Conservation (phyloP, 306 rosid species). For the Acacia acuminata region DNA sequence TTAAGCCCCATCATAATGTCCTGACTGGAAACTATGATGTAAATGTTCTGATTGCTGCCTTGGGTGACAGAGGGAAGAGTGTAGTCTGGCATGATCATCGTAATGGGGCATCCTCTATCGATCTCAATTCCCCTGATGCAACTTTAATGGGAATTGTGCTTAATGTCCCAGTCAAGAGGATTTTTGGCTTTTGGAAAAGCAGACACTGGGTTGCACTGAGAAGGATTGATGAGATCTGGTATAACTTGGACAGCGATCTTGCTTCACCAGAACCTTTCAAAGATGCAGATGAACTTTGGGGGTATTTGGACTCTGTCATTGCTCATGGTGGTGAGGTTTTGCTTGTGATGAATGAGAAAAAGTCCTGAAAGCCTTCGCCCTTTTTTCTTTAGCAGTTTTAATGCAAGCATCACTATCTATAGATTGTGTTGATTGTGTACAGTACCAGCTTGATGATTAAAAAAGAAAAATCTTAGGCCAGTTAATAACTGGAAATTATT, state of each 20-base stretch:
- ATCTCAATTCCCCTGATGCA: conserved; percentile 62
- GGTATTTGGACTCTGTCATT: conserved; percentile 63
- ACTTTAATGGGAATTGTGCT: conserved; percentile 83
- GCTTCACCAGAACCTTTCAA: conserved; percentile 56
- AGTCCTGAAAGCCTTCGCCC: conserved; percentile 21
- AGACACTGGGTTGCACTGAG: conserved; percentile 88
- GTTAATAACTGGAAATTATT: conserved; percentile 5
- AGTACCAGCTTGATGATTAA: conserved; percentile 20
- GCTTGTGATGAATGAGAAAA: conserved; percentile 67
- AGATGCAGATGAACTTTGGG: conserved; percentile 49
- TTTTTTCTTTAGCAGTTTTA: not conserved
- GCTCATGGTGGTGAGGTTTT: conserved; percentile 72
- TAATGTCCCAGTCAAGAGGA: conserved; percentile 62
- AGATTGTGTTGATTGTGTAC: conserved; percentile 6
- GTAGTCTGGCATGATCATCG: conserved; percentile 82
- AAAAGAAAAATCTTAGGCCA: conserved; percentile 4
- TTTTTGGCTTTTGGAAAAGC: conserved; percentile 77
- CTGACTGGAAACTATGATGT: conserved; percentile 87
- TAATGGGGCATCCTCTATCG: conserved; percentile 63
- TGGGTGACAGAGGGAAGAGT: conserved; percentile 74
- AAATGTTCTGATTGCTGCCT: conserved; percentile 79
- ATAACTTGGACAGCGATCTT: conserved; percentile 89
- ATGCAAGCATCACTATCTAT: not conserved
- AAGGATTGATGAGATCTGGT: conserved; percentile 70
- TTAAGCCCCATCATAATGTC: conserved; percentile 76